These are phyloP conservation scores for Fusarium sp. DNA, from an alignment of 2,329 filamentous ascomycete species.

Conservation along the genomic window DNA sequence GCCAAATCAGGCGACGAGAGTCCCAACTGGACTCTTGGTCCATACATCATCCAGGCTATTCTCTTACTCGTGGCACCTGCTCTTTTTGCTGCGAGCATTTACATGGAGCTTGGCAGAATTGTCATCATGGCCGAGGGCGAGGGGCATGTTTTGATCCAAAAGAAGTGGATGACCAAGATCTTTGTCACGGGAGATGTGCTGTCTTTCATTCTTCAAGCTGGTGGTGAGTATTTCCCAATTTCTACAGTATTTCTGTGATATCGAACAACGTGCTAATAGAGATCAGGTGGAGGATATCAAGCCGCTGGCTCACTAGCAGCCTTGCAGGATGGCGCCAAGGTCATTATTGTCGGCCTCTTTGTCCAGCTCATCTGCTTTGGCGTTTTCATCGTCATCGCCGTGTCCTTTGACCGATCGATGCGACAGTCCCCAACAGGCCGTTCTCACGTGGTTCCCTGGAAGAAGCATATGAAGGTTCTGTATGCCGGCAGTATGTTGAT, in stretches of 20 bases:
- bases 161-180: constrained; percentile 34
- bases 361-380: constrained; percentile 66
- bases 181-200: constrained; percentile 30
- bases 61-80: constrained; percentile 9
- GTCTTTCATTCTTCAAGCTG: constrained; percentile 23
- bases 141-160: background rate
- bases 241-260: too few relatives aligned
- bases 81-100: constrained; percentile 5
- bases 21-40: background rate
- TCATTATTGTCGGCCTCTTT: constrained; percentile 64
- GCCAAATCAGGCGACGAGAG: background rate
- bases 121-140: background rate
- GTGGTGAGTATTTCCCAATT: background rate
- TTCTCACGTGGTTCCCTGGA: constrained; percentile 40
- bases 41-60: background rate
- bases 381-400: constrained; percentile 60
- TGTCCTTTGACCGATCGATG: constrained; percentile 54
- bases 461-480: constrained; percentile 41
- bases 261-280: background rate
- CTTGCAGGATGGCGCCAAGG: constrained; percentile 49
- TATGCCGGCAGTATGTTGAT: constrained; percentile 48
- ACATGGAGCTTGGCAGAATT: constrained; percentile 4
- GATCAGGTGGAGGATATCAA: constrained; percentile 16
- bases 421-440: background rate
- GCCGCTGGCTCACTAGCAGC: constrained; percentile 46